Conservation (phyloP, 2,329 filamentous ascomycete species). For the Diaporthe citrichinensis region DNA sequence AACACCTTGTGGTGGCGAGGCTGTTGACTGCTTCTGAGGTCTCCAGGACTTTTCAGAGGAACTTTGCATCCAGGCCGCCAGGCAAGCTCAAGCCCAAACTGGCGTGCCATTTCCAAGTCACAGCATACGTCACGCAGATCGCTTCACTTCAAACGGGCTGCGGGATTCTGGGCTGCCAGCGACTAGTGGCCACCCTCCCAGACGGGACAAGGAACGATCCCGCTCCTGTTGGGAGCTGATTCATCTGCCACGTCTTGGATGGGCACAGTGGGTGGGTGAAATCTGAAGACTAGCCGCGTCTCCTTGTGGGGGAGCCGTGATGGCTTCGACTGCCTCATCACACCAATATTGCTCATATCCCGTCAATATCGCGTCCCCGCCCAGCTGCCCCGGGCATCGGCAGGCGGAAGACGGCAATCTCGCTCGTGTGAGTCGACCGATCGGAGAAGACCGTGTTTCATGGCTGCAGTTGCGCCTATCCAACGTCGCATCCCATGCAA, state of each 20-base stretch:
- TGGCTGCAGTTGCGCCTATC: not conserved
- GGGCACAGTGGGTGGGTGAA: not conserved
- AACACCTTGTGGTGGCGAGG: no score
- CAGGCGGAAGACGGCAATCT: slow-evolving; percentile 14
- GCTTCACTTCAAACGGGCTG: not conserved
- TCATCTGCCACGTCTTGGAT: not conserved
- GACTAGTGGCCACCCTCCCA: not conserved
- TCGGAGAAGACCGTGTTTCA: slow-evolving; percentile 33
- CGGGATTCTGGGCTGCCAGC: not conserved
- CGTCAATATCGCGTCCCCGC: not conserved
- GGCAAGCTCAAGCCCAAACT: not conserved
- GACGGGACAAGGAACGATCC: not conserved
- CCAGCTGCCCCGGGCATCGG: not conserved
- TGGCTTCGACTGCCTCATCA: not conserved
- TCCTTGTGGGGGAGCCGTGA: not conserved
- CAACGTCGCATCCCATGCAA: slow-evolving; percentile 20
- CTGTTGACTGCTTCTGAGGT: not conserved
- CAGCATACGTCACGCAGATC: not conserved
- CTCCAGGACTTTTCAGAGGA: not conserved
- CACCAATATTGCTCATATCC: not conserved
- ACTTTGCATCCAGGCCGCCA: not conserved
- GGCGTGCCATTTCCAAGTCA: not conserved
- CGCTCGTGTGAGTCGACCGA: not conserved
- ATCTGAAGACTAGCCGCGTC: not conserved
- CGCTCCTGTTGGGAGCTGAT: not conserved